These are phyloP conservation scores for Nicotiana obtusifolia DNA, from an alignment of 257 asterid species.

Conservation along the genomic window DNA sequence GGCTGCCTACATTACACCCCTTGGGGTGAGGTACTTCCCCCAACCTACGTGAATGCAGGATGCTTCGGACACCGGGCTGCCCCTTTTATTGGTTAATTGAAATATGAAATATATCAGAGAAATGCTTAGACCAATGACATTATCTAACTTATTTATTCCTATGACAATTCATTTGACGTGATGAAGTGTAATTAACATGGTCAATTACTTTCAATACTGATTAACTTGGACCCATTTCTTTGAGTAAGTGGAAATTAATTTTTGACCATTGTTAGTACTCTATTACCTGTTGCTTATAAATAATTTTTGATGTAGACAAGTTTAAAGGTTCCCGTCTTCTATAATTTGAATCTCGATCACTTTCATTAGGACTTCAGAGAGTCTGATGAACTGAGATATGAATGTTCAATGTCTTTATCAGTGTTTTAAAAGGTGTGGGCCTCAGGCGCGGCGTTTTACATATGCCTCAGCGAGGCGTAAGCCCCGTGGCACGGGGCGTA, in stretches of 20 bases:
- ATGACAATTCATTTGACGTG: not conserved
- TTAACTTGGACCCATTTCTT: not conserved
- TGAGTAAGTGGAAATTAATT: not conserved
- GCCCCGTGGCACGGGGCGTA: too few relatives aligned
- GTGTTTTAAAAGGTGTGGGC: too few relatives aligned
- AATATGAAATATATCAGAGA: not conserved
- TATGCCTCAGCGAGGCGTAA: too few relatives aligned
- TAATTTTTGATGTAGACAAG: not conserved
- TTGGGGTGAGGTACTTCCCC: too few relatives aligned
- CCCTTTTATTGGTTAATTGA: too few relatives aligned
- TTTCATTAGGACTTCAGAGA: not conserved
- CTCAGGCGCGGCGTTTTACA: too few relatives aligned
- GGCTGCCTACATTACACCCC: too few relatives aligned
- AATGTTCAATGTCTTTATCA: too few relatives aligned
- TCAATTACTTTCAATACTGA: not conserved
- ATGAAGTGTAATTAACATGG: not conserved
- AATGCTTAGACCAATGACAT: not conserved
- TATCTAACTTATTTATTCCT: not conserved
- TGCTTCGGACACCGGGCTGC: too few relatives aligned
- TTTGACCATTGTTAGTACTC: not conserved
- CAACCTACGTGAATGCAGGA: too few relatives aligned
- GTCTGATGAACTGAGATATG: too few relatives aligned
- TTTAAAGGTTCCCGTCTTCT: not conserved
- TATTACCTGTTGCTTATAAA: not conserved
- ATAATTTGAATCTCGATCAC: not conserved